phyloP scores from a whole-genome alignment of 2,329 filamentous ascomycete species.

The Setomelanomma holmii region DNA sequence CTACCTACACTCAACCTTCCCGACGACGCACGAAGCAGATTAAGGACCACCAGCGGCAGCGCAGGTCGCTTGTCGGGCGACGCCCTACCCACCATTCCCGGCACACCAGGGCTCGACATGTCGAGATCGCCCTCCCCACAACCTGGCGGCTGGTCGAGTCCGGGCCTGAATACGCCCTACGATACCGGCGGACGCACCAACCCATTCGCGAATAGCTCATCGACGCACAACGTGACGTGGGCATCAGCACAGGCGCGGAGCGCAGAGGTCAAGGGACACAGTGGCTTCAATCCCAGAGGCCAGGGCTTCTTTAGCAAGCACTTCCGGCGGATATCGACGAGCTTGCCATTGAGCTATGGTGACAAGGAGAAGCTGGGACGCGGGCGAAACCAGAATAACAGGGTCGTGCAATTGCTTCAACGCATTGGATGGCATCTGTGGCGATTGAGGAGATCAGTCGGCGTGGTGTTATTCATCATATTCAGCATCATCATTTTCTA shows the following conservation, averaged over 20 bases:
- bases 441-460: conserved; percentile 69
- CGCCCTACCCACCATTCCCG: conserved; percentile 46
- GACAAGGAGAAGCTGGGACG: conserved; percentile 80
- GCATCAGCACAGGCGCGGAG: conserved; percentile 81
- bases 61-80: conserved; percentile 41
- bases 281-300: conserved; percentile 80
- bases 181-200: conserved; percentile 71
- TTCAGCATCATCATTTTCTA: conserved; percentile 72
- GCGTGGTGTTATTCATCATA: conserved; percentile 67
- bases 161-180: conserved; percentile 73
- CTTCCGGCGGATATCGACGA: conserved; percentile 80
- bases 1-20: conserved; percentile 42
- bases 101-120: conserved; percentile 63
- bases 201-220: conserved; percentile 62
- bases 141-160: conserved; percentile 88
- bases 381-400: conserved; percentile 54
- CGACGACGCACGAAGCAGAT: conserved; percentile 32
- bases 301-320: conserved; percentile 88
- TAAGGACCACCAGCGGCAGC: conserved; percentile 43
- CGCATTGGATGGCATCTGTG: conserved; percentile 62
- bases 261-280: conserved; percentile 74
- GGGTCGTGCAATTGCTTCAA: conserved; percentile 42
- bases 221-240: conserved; percentile 72
- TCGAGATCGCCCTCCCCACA: conserved; percentile 87
- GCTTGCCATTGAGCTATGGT: conserved; percentile 72